Conservation (phyloP, 169 alveolate species). For the Eimeria maxima region DNA sequence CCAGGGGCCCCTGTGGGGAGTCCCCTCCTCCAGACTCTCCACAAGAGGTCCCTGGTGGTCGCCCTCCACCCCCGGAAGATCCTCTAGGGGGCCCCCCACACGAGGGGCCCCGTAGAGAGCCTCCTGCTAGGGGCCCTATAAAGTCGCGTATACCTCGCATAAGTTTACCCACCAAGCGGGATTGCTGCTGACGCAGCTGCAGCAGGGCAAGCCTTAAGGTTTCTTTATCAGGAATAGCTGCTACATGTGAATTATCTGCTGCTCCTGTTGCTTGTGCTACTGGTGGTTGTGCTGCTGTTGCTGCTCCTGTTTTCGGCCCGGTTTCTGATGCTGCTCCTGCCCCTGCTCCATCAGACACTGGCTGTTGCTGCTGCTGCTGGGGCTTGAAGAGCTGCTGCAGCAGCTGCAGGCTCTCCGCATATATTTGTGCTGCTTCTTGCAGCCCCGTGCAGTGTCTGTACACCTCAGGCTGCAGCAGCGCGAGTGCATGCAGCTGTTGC, state of each 20-base stretch:
- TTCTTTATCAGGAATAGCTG: neutral
- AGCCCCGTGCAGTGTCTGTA: slow-evolving; percentile 66
- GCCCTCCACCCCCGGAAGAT: too few relatives aligned
- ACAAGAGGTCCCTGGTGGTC: too few relatives aligned
- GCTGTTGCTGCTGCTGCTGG: slow-evolving; percentile 47
- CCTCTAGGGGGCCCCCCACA: neutral
- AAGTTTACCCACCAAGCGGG: slow-evolving; percentile 5
- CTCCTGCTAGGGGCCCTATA: slow-evolving; percentile 33
- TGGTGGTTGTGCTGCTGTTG: neutral
- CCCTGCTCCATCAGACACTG: too few relatives aligned
- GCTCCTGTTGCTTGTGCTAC: neutral
- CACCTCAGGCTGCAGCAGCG: slow-evolving; percentile 65
- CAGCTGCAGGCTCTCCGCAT: neutral
- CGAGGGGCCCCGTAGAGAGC: neutral
- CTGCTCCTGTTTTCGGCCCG: neutral
- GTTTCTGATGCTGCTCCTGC: neutral
- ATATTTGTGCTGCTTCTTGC: neutral
- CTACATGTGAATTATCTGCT: neutral
- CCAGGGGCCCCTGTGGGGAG: too few relatives aligned
- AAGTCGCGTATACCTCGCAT: slow-evolving; percentile 5
- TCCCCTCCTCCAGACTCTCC: too few relatives aligned
- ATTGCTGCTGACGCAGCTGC: slow-evolving; percentile 55
- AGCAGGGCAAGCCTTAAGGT: neutral
- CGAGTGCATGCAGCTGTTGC: too few relatives aligned
- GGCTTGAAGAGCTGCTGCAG: slow-evolving; percentile 51